These are phyloP conservation scores for Ehretia macrophylla DNA, from an alignment of 257 asterid genomes.

Conservation along the genomic window DNA sequence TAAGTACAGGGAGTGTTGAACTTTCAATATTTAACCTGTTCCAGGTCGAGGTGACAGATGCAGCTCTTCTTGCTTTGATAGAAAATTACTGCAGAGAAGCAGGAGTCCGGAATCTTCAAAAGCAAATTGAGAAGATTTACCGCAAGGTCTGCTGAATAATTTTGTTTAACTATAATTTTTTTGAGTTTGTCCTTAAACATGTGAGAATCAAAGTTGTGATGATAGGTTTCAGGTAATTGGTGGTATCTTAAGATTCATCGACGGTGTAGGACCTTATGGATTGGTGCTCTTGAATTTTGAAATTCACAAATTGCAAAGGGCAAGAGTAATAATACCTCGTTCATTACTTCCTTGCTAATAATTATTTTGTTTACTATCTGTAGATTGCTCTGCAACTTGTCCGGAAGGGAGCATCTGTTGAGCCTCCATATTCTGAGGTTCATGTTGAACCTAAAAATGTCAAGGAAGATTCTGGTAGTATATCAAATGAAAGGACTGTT, in stretches of 20 bases:
- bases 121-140: slow-evolving; percentile 97
- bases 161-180: neutral
- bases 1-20: neutral
- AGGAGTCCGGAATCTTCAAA: slow-evolving; percentile 97
- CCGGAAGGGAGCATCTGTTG: slow-evolving; percentile 42
- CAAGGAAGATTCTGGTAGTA: slow-evolving; percentile 30
- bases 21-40: slow-evolving; percentile 5
- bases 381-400: slow-evolving; percentile 91
- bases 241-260: neutral
- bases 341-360: neutral
- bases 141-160: slow-evolving; percentile 58
- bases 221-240: too few relatives aligned
- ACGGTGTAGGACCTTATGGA: neutral
- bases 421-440: slow-evolving; percentile 22
- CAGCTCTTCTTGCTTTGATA: slow-evolving; percentile 84
- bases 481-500: slow-evolving; percentile 18
- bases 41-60: slow-evolving; percentile 91
- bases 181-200: neutral
- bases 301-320: neutral
- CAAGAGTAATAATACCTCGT: neutral
- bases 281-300: neutral
- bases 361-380: neutral
- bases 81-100: slow-evolving; percentile 99
- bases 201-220: too few relatives aligned
- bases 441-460: slow-evolving; percentile 23